Evolutionary conservation across 495 filamentous ascomycete genomes (phyloP).

Genomic region (Bacidia rubella): DNA sequence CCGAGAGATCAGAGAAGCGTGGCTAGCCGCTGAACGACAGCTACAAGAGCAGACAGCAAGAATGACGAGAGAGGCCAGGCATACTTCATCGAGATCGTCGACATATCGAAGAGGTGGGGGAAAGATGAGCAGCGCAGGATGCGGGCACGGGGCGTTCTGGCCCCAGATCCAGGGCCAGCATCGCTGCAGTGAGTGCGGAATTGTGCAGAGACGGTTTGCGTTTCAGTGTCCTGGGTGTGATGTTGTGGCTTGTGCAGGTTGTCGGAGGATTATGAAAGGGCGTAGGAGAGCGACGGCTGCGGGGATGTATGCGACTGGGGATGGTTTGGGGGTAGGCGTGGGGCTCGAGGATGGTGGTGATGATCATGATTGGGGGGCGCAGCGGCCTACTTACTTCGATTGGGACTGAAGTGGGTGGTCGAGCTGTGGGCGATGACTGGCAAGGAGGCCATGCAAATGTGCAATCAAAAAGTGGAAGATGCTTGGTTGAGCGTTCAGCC

Average conservation of each 20-base stretch:
- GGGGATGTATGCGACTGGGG: background rate
- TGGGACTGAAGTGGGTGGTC: too few species aligned
- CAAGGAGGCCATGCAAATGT: too few species aligned
- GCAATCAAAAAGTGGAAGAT: too few species aligned
- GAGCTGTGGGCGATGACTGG: too few species aligned
- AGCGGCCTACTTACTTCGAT: too few species aligned
- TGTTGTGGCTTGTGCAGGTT: conserved; percentile 7
- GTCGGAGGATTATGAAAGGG: background rate
- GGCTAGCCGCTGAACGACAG: background rate
- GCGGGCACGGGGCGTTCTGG: conserved; percentile 5
- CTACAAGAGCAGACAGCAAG: background rate
- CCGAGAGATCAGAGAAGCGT: background rate
- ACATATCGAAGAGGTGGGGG: background rate
- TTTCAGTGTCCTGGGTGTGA: conserved; percentile 8
- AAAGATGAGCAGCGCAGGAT: background rate
- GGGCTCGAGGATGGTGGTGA: background rate
- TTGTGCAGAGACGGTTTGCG: background rate
- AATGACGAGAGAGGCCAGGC: background rate
- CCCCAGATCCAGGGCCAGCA: conserved; percentile 3
- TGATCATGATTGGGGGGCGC: background rate
- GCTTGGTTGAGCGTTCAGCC: too few species aligned
- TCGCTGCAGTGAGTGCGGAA: background rate
- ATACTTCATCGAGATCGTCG: background rate
- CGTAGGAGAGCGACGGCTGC: background rate
- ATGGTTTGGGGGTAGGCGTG: background rate